These are phyloP conservation scores for Lodderomyces jiufengensis DNA, from an alignment of 1,139 yeast genomes.

Conservation along the genomic window DNA sequence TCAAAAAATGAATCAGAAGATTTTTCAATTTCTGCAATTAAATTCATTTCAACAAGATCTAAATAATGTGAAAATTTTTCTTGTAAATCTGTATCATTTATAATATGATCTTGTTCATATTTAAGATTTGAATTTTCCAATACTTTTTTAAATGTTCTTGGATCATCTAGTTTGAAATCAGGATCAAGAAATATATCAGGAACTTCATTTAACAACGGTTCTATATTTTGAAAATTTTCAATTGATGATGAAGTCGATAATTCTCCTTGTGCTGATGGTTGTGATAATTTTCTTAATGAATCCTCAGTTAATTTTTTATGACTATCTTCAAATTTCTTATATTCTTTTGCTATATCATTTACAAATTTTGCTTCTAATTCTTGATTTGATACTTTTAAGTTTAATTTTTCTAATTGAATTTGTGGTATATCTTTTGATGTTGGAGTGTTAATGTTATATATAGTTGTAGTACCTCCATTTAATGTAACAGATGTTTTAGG, in stretches of 20 bases:
- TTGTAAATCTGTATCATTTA: slow-evolving; percentile 58
- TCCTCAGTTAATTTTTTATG: slow-evolving; percentile 48
- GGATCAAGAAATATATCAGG: slow-evolving; percentile 68
- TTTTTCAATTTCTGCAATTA: slow-evolving; percentile 78
- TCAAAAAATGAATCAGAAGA: slow-evolving; percentile 82
- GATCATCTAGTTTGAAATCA: slow-evolving; percentile 82
- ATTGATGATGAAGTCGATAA: slow-evolving; percentile 16
- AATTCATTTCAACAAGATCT: slow-evolving; percentile 78
- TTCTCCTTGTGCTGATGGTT: slow-evolving; percentile 5
- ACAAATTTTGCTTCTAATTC: slow-evolving; percentile 48
- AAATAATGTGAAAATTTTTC: slow-evolving; percentile 79
- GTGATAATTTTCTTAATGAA: slow-evolving; percentile 40
- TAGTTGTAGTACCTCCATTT: slow-evolving; percentile 40
- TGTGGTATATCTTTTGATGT: slow-evolving; percentile 84
- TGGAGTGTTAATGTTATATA: slow-evolving; percentile 58
- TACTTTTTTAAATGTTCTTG: slow-evolving; percentile 74
- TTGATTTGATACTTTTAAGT: slow-evolving; percentile 47
- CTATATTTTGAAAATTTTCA: slow-evolving; percentile 8
- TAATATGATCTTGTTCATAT: slow-evolving; percentile 15
- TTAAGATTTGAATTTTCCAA: slow-evolving; percentile 50
- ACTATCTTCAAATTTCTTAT: slow-evolving; percentile 49
- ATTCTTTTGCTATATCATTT: slow-evolving; percentile 45
- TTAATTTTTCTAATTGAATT: slow-evolving; percentile 58
- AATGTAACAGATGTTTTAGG: slow-evolving; percentile 34
- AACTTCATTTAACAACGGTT: slow-evolving; percentile 29